Evolutionary conservation across 441 rosid genomes (phyloP).

Genomic region (Breynia disticha): DNA sequence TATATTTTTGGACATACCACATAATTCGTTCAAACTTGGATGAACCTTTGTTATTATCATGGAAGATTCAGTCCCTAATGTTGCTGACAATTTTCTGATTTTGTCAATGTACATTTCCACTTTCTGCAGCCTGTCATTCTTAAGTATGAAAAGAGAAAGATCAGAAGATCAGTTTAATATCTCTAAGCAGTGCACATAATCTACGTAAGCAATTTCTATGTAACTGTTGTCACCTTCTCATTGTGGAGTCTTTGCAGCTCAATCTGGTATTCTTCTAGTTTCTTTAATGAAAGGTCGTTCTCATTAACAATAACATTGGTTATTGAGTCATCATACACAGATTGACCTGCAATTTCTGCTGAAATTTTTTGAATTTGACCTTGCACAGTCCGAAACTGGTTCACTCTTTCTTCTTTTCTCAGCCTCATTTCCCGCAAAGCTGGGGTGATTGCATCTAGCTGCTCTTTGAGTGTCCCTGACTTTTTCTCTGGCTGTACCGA

Average conservation of each 20-base stretch:
- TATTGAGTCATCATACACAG: slow-evolving; percentile 54
- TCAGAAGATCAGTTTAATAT: slow-evolving; percentile 2
- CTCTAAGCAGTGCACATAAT: background rate
- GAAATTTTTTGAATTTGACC: slow-evolving; percentile 78
- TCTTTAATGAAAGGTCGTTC: slow-evolving; percentile 81
- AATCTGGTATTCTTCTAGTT: slow-evolving; percentile 77
- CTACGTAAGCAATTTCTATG: background rate
- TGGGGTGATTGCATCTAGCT: slow-evolving; percentile 86
- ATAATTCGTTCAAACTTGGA: slow-evolving; percentile 80
- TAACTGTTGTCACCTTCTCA: slow-evolving; percentile 54
- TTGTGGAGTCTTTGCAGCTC: slow-evolving; percentile 76
- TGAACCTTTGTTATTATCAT: slow-evolving; percentile 94
- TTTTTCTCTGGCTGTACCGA: slow-evolving; percentile 73
- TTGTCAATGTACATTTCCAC: slow-evolving; percentile 66
- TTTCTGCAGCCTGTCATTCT: slow-evolving; percentile 80
- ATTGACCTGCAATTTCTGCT: slow-evolving; percentile 81
- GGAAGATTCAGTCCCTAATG: slow-evolving; percentile 87
- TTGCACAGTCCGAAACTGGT: slow-evolving; percentile 66
- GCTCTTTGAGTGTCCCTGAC: slow-evolving; percentile 76
- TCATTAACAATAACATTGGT: slow-evolving; percentile 57
- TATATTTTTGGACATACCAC: slow-evolving; percentile 89
- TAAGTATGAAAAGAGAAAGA: slow-evolving; percentile 19
- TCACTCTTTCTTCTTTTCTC: slow-evolving; percentile 80
- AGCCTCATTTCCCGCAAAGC: slow-evolving; percentile 77
- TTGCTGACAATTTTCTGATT: slow-evolving; percentile 53